These are phyloP conservation scores for Primulina tabacum DNA, from an alignment of 257 asterid genomes.

Conservation along the genomic window DNA sequence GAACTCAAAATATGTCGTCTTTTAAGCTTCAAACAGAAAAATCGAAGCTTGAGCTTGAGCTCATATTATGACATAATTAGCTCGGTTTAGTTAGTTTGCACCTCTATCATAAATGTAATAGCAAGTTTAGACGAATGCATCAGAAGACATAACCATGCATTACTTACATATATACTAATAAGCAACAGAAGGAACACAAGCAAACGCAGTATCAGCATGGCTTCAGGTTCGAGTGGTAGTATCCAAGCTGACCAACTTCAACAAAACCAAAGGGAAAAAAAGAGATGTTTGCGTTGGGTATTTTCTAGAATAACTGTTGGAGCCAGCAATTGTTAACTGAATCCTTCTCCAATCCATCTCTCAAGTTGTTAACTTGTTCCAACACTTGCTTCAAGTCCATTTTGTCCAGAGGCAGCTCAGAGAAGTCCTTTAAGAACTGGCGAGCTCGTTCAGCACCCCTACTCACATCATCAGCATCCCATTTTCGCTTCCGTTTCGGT, in stretches of 20 bases:
- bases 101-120: neutral
- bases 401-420: conserved; percentile 70
- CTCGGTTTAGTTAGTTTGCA: neutral
- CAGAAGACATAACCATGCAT: neutral
- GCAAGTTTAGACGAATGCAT: neutral
- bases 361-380: conserved; percentile 48
- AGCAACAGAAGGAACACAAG: neutral
- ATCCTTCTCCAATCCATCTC: conserved; percentile 65
- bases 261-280: conserved; percentile 10
- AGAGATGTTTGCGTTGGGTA: conserved; percentile 13
- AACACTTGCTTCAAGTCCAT: conserved; percentile 63
- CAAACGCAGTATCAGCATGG: neutral
- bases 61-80: neutral
- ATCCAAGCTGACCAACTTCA: neutral
- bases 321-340: conserved; percentile 65
- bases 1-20: neutral
- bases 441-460: conserved; percentile 72
- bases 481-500: conserved; percentile 63
- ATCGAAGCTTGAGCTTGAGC: too few species aligned
- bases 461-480: conserved; percentile 53
- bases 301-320: conserved; percentile 57
- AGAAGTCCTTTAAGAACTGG: conserved; percentile 70
- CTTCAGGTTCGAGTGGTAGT: neutral
- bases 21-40: too few species aligned
- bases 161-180: neutral